phyloP scores from a whole-genome alignment of 1,284 basidiomycete species.

The Trichosporon sp. region DNA sequence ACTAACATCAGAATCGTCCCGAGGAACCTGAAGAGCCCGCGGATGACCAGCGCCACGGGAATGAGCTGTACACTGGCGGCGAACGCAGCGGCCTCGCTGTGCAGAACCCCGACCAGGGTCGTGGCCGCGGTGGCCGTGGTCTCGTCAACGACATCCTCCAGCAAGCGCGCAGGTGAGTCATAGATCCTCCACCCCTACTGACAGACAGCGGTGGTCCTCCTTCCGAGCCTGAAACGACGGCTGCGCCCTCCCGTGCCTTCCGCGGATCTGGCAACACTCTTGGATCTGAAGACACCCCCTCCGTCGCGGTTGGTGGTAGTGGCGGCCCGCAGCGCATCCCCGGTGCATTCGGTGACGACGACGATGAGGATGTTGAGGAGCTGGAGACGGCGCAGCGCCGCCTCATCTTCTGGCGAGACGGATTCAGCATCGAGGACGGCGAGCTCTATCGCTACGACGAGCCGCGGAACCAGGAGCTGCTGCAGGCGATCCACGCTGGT shows the following conservation, averaged over 20 bases:
- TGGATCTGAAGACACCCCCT: conserved; percentile 77
- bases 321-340: conserved; percentile 25
- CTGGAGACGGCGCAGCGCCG: conserved; percentile 69
- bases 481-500: conserved; percentile 80
- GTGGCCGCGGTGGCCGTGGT: conserved; percentile 39
- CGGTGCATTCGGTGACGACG: conserved; percentile 22
- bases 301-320: conserved; percentile 62
- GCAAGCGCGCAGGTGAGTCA: conserved; percentile 75
- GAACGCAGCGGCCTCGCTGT: conserved; percentile 88
- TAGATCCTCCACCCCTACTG: conserved; percentile 32
- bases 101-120: conserved; percentile 71
- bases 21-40: conserved; percentile 40
- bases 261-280: conserved; percentile 65
- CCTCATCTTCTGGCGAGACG: conserved; percentile 91
- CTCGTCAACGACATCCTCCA: conserved; percentile 79
- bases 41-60: conserved; percentile 41
- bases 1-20: conserved; percentile 24
- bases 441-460: conserved; percentile 83
- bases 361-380: conserved; percentile 56
- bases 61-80: conserved; percentile 71
- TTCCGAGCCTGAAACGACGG: conserved; percentile 36
- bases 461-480: conserved; percentile 72
- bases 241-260: conserved; percentile 22
- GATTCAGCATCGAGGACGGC: conserved; percentile 91
- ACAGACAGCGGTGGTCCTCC: conserved; percentile 40